Base-by-base conservation (phyloP, 345 rosid genomes). In the Jatropha curcas region DNA sequence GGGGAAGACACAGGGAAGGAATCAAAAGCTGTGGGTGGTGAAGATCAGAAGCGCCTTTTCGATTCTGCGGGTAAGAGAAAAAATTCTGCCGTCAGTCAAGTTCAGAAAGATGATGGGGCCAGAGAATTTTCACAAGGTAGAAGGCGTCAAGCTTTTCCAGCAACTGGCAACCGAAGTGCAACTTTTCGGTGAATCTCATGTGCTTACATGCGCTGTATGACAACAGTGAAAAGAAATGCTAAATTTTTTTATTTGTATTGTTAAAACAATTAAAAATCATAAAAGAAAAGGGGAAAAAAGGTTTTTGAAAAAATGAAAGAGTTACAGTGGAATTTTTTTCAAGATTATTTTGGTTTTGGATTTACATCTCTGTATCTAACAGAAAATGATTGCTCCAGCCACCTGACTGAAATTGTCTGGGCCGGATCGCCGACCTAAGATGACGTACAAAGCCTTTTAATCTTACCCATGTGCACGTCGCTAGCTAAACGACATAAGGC, bases 121-220 rank as follows among this genome's bases (percentile, higher is more conserved):
- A 59, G 17, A 0, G 84, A 79, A 41, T 76, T 86, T 67, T 48
- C 74, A 9, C 90, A 73, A 62, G 93, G 88, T 37, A 82, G 76
- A 74, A 67, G 91, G 14, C 80, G 90, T 14, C 85, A 68, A 65
- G 96, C 96, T 45, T 90, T 90, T 74, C 96, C 96, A 0, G 88
- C 86, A 11, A 68, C 87, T 12, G 96, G 96, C 35, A 90, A 88
- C 72, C 74, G 93, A 59, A 90, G 91, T 60, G 82, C 82, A n/a
- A 88, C 88, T 17, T 90, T 86, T 67, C 85, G 86, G 31, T 85
- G 79, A 84, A 48, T 57, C 33, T 20, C 1, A 2, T 4, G 6
- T 24, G 43, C 34, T 7, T 45, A 16, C n/a, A n/a, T 31, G 28
- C 17, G 22, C 52, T 53, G 72, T 46, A 13, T 9, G 28, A n/a